Base-by-base conservation (phyloP, 495 filamentous ascomycete species). In the Bathelium albidoporum region DNA sequence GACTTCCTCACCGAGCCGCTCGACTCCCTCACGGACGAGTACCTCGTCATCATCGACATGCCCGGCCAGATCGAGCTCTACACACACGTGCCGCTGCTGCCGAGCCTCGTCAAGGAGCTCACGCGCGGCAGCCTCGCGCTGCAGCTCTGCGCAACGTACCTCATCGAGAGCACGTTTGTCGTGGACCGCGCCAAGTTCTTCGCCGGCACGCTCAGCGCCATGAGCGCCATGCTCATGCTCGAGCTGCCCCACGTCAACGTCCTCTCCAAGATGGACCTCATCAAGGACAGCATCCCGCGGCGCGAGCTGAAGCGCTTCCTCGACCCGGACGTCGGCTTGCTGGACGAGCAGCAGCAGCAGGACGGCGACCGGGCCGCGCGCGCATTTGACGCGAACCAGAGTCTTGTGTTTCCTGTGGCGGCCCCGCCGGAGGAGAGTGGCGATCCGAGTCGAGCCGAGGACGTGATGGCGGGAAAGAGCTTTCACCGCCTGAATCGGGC, bases 31-130 rank as follows among this genome's bases (percentile, higher is more conserved):
- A 90, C 89, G 4, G 94, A 98, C 66, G 94, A 98, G 70, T 96
- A 95, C 74, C 80, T 98, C 45, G 94, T 96, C 71, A 87, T 98
- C 59, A 90, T 98, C 79, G 94, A 98, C 75, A 96, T 97, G 88
- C 94, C 94, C 0, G 94, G 94, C 28, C 94, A 98, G 76, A 97
- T 98, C 75, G 94, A 98, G 76, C 88, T 98, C 32, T 98, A 97
- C 78, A 97, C 94, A 14, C 94, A 98, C 72, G 87, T 97, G 32
- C 94, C 94, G 14, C 86, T 97, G 69, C 77, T 98, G 28, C 94
- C 94, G 2, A 84, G 83, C n/a, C 82, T 98, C 43, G 84, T 89
- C 60, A 86, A 85, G 69, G 89, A 90, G 73, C 82, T 98, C 9
- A 89, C 87, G 32, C 83, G 87, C 31, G 90, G 91, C n/a, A 80